A percentile compares a stretch with the other conserved stretches of the same genome.
Evolutionary conservation across 2,329 filamentous ascomycete species (phyloP).

Genomic region (Endocalyx cinctus): DNA sequence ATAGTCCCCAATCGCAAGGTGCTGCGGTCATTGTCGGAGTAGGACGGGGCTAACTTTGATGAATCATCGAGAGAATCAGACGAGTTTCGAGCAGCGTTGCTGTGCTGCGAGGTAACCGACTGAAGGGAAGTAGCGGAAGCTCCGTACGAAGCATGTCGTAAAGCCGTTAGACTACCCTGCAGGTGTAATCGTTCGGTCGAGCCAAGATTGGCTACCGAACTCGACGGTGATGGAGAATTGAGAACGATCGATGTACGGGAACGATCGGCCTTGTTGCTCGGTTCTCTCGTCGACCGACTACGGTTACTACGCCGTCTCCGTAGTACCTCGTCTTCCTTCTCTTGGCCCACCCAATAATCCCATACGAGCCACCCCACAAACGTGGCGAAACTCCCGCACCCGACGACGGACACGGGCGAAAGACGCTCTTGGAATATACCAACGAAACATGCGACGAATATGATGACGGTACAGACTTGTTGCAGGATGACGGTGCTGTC

Average conservation of each 20-base stretch:
- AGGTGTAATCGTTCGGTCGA: conserved; percentile 20
- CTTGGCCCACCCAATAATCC: conserved; percentile 82
- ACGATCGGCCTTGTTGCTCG: conserved; percentile 20
- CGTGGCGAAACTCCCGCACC: conserved; percentile 77
- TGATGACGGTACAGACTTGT: conserved; percentile 89
- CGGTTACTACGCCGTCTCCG: conserved; percentile 32
- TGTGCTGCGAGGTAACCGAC: conserved; percentile 34
- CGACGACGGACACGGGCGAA: conserved; percentile 84
- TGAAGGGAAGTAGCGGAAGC: conserved; percentile 53
- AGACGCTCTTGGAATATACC: conserved; percentile 83
- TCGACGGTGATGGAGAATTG: conserved; percentile 34
- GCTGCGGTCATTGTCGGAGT: conserved; percentile 34
- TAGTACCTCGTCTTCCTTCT: conserved; percentile 46
- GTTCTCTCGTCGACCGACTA: conserved; percentile 29
- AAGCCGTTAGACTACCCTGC: conserved; percentile 25
- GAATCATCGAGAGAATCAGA: conserved; percentile 29
- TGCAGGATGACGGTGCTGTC: conserved; percentile 96
- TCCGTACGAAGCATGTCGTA: conserved; percentile 45
- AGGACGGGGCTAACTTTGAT: conserved; percentile 28
- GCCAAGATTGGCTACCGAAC: conserved; percentile 42
- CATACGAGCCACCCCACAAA: conserved; percentile 85
- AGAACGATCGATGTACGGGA: conserved; percentile 19
- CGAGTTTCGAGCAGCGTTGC: conserved; percentile 20
- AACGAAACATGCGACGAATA: conserved; percentile 91
- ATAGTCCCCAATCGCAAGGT: conserved; percentile 67